Base-by-base conservation (phyloP, 352 stramenopile genomes). In the Phytophthora macrochlamydospora region DNA sequence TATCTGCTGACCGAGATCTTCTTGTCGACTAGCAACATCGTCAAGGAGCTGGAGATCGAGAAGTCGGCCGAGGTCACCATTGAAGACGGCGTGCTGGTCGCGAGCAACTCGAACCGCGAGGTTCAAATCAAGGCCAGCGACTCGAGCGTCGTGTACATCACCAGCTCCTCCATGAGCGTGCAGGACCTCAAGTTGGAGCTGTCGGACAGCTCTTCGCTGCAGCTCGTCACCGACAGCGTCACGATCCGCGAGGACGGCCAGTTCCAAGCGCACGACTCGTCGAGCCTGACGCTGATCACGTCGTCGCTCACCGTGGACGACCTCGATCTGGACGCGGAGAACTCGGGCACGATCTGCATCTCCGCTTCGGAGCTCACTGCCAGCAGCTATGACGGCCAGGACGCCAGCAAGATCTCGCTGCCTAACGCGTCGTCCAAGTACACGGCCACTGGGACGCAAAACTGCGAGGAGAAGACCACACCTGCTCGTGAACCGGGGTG, bases 1-100 rank as follows among this genome's bases (percentile, higher is more conserved):
- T 64, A 73, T 14, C 49, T 76, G 38, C 35, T 76, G 28, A 76
- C 69, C 1, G 69, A 76, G 30, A 67, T 76, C 56, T 73, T 70
- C 29, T 42, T 76, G 33, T 32, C 59, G 7, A 54, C 61, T 6
- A 66, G 49, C 31, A 70, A 65, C 51, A 62, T 60, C 42, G 60
- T 76, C 24, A 37, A 59, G 2, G 51, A 73, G 4, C 40, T 76
- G 6, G 42, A 73, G 52, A 73, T 63, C 32, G 51, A 70, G 24
- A 66, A 50, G 7, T 58, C 59, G 2, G 65, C 50, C 4, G 40
- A 70, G 57, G 64, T 73, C 4, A 38, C 70, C 5, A 69, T 76
- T 38, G 63, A 73, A 31, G 56, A 65, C 59, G 49, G 43, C 2
- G 69, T 76, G 32, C 14, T 76, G 7, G 18, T 73, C n/a, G 12